Conservation (phyloP, 805 yeast species). For the Candida cerambycidarum region DNA sequence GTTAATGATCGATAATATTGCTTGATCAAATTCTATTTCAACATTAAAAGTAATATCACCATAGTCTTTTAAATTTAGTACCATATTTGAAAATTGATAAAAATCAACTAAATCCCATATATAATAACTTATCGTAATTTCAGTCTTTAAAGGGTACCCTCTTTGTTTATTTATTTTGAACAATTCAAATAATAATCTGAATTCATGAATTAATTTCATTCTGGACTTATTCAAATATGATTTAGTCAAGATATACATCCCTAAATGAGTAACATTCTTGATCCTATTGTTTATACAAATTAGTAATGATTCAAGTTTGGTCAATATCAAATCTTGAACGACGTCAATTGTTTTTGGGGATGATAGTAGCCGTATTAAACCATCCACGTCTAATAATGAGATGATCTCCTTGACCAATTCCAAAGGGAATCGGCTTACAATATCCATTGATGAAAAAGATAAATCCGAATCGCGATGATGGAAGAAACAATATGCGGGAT, state of each 20-base stretch:
- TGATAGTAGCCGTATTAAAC: constrained; percentile 2
- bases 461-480: constrained; percentile 1
- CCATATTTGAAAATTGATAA: constrained; percentile 10
- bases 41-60: constrained; percentile 14
- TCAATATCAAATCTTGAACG: neutral
- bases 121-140: constrained; percentile 18
- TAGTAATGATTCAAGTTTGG: neutral
- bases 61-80: neutral
- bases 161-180: constrained; percentile 6
- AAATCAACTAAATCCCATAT: constrained; percentile 18
- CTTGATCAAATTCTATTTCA: constrained; percentile 24
- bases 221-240: constrained; percentile 15
- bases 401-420: constrained; percentile 12
- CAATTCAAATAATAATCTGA: constrained; percentile 6
- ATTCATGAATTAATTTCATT: constrained; percentile 9
- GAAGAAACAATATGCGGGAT: neutral
- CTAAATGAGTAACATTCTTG: constrained; percentile 14
- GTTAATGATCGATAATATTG: constrained; percentile 13
- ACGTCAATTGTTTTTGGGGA: neutral
- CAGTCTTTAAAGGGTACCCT: constrained; percentile 2
- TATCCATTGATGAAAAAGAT: constrained; percentile 5
- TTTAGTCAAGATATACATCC: constrained; percentile 18
- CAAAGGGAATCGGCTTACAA: constrained; percentile 9
- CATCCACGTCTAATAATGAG: constrained; percentile 8
- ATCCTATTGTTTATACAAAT: constrained; percentile 17